Conservation (phyloP, 1,139 yeast genomes). For the Kurtzmaniella natalensis region DNA sequence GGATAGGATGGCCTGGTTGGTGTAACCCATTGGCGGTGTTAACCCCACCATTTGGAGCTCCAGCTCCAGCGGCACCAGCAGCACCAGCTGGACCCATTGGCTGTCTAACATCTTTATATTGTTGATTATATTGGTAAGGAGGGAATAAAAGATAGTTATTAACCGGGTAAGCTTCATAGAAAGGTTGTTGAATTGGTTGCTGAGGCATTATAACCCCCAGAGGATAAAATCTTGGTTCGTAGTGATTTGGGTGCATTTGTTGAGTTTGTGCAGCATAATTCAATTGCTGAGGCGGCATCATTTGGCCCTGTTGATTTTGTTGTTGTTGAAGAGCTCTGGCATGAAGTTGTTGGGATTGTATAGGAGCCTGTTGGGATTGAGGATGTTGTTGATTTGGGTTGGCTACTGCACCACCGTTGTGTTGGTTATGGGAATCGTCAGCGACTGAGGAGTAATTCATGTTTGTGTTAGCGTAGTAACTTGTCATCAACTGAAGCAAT, state of each 20-base stretch:
- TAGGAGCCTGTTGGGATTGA: not conserved
- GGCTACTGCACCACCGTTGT: not conserved
- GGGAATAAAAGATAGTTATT: slow-evolving; percentile 12
- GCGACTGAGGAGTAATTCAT: slow-evolving; percentile 6
- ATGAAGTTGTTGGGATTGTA: not conserved
- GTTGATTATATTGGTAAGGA: slow-evolving; percentile 6
- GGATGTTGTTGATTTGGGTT: not conserved
- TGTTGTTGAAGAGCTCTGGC: not conserved
- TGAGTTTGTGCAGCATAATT: slow-evolving; percentile 2
- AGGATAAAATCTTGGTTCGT: slow-evolving; percentile 5
- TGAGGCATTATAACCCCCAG: slow-evolving; percentile 7
- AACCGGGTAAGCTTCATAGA: slow-evolving; percentile 8
- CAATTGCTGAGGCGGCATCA: slow-evolving; percentile 5
- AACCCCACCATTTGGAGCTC: not conserved
- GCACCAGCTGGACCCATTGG: not conserved
- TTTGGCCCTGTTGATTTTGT: not conserved
- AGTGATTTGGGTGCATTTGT: slow-evolving; percentile 6
- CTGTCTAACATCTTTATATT: slow-evolving; percentile 2
- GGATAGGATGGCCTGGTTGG: not conserved
- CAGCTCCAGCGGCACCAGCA: not conserved
- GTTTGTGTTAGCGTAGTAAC: slow-evolving; percentile 2
- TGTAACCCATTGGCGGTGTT: slow-evolving; percentile 2
- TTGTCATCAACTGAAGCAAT: too few species aligned
- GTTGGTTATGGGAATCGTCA: slow-evolving; percentile 6
- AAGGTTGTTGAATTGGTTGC: slow-evolving; percentile 5